Conservation (phyloP, 306 rosid species). For the Pyrus pyrifolia region DNA sequence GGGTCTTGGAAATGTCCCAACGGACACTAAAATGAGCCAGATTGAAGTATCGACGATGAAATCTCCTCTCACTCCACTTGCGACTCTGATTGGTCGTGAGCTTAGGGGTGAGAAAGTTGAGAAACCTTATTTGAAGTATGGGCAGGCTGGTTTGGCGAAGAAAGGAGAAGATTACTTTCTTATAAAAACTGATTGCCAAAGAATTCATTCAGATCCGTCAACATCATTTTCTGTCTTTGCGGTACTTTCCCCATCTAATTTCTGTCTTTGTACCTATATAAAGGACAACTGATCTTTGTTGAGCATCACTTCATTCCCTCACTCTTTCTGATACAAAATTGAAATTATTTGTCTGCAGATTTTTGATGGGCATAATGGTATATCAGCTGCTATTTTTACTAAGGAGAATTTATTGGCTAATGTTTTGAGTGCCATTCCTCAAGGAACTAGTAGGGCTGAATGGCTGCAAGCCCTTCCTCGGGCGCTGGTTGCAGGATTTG, state of each 20-base stretch:
- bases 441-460: slow-evolving; percentile 77
- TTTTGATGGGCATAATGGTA: slow-evolving; percentile 96
- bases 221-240: slow-evolving; percentile 85
- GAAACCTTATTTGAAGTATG: slow-evolving; percentile 77
- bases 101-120: slow-evolving; percentile 68
- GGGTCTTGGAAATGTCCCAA: slow-evolving; percentile 33
- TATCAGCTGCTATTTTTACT: slow-evolving; percentile 88
- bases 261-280: not conserved
- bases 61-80: slow-evolving; percentile 72
- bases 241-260: slow-evolving; percentile 38
- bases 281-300: not conserved
- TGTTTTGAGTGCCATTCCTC: slow-evolving; percentile 89
- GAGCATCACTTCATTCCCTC: slow-evolving; percentile 18
- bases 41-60: slow-evolving; percentile 50
- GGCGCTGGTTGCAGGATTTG: slow-evolving; percentile 92
- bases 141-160: slow-evolving; percentile 98
- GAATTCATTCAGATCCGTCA: slow-evolving; percentile 65
- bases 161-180: slow-evolving; percentile 97
- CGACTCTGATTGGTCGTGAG: slow-evolving; percentile 91
- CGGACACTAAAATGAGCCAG: slow-evolving; percentile 62
- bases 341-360: slow-evolving; percentile 56
- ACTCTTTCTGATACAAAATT: slow-evolving; percentile 29
- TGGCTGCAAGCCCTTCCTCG: slow-evolving; percentile 99
- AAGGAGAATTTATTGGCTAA: slow-evolving; percentile 74
- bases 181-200: slow-evolving; percentile 68